Evolutionary conservation across 2,329 filamentous ascomycete species (phyloP).

Genomic region (Alternaria sp.): DNA sequence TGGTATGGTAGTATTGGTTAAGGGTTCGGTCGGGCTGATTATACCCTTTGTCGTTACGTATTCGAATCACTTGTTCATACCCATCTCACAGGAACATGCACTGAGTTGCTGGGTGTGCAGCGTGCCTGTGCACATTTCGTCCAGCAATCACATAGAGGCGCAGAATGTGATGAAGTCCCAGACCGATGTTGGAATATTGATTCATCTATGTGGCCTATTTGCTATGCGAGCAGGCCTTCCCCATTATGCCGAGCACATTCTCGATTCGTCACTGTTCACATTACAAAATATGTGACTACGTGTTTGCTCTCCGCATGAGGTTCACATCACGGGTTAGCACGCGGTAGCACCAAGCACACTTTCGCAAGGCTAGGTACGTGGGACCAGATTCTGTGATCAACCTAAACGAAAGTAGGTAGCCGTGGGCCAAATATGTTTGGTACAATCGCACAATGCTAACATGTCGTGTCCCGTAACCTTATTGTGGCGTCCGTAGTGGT

Average conservation of each 20-base stretch:
- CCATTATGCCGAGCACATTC: no score
- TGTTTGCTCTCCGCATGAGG: background rate
- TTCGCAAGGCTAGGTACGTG: background rate
- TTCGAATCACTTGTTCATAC: background rate
- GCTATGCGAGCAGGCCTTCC: background rate
- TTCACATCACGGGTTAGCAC: background rate
- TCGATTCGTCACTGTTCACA: no score
- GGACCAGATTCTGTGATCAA: background rate
- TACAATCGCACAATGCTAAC: background rate
- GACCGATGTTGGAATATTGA: background rate
- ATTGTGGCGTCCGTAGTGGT: background rate
- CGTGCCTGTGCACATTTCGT: background rate
- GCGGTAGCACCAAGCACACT: background rate
- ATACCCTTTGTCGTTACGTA: constrained; percentile 12
- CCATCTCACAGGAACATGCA: background rate
- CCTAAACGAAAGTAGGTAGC: background rate
- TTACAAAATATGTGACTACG: background rate
- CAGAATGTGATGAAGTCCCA: background rate
- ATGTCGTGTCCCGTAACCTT: background rate
- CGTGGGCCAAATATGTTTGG: background rate
- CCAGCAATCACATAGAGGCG: background rate
- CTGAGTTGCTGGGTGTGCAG: background rate
- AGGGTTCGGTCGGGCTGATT: constrained; percentile 2
- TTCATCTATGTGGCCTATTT: background rate
- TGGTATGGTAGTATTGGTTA: background rate